Conservation (phyloP, 139 green algal species). For the Haematococcus sp. region DNA sequence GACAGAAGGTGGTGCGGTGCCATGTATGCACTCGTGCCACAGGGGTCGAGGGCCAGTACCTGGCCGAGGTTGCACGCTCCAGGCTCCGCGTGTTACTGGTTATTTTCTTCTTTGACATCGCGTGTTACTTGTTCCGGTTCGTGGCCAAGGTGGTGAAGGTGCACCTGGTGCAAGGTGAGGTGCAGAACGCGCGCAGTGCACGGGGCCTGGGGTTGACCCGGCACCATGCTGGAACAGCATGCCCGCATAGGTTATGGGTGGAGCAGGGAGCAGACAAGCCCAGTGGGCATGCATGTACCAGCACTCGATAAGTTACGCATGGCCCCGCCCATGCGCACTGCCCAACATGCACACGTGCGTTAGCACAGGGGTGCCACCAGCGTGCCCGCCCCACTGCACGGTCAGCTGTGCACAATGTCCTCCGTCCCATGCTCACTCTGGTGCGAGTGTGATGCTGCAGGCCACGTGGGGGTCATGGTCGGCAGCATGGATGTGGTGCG, state of each 20-base stretch:
- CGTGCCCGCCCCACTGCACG: too few relatives aligned
- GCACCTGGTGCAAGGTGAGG: background rate
- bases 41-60: slow-evolving; percentile 56
- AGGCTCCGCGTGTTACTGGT: slow-evolving; percentile 62
- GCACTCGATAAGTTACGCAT: too few relatives aligned
- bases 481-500: slow-evolving; percentile 11
- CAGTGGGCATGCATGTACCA: too few relatives aligned
- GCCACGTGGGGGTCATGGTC: background rate
- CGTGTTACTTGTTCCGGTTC: slow-evolving; percentile 51
- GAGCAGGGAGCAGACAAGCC: too few relatives aligned
- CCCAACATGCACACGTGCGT: too few relatives aligned
- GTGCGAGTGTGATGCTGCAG: background rate
- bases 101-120: slow-evolving; percentile 69
- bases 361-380: too few relatives aligned
- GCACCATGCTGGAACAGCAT: background rate
- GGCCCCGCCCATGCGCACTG: too few relatives aligned
- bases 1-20: too few relatives aligned
- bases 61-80: slow-evolving; percentile 44
- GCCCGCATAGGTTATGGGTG: too few relatives aligned
- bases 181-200: background rate
- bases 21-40: background rate
- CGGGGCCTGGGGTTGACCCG: background rate
- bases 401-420: background rate
- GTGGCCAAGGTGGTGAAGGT: slow-evolving; percentile 19
- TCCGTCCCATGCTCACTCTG: background rate